phyloP scores from a whole-genome alignment of 1,284 basidiomycete genomes.

The Microbotryum silenes-acaulis region DNA sequence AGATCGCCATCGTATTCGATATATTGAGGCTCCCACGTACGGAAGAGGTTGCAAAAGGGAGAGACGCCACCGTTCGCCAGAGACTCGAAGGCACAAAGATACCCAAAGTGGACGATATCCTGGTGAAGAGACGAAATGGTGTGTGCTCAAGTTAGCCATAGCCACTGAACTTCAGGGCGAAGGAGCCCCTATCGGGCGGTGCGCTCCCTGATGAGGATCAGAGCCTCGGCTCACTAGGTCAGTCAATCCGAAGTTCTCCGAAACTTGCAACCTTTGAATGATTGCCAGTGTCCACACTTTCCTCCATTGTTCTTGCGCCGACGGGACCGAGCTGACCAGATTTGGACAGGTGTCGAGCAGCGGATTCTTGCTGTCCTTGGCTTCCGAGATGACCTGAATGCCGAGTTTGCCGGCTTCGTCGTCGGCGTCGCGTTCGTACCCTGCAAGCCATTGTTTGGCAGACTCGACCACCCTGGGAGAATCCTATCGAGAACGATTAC shows the following conservation, averaged over 20 bases:
- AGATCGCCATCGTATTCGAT: slow-evolving; percentile 51
- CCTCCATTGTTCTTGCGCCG: too few species aligned
- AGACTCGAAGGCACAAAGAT: slow-evolving; percentile 62
- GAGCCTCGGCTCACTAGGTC: too few species aligned
- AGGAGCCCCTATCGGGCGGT: too few species aligned
- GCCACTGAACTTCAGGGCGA: slow-evolving; percentile 42
- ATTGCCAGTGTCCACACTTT: too few species aligned
- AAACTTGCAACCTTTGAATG: too few species aligned
- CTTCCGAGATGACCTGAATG: not conserved
- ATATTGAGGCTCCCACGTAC: too few species aligned
- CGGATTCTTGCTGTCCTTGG: not conserved
- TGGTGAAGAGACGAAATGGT: slow-evolving; percentile 54
- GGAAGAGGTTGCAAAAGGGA: too few species aligned
- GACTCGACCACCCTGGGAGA: slow-evolving; percentile 54
- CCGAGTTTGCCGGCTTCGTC: not conserved
- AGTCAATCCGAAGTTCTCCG: too few species aligned
- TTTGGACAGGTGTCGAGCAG: too few species aligned
- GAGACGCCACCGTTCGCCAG: too few species aligned
- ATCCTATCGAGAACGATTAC: slow-evolving; percentile 45
- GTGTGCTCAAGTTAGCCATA: slow-evolving; percentile 52
- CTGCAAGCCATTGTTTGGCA: slow-evolving; percentile 32
- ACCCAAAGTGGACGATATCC: slow-evolving; percentile 58
- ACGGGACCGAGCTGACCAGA: too few species aligned
- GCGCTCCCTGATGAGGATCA: too few species aligned
- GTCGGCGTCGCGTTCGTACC: slow-evolving; percentile 29